Percentiles rank a stretch among this genome's conserved stretches.
Evolutionary conservation across 192 early-diverging fungal species (phyloP).

Genomic region (Allomyces arbusculus): DNA sequence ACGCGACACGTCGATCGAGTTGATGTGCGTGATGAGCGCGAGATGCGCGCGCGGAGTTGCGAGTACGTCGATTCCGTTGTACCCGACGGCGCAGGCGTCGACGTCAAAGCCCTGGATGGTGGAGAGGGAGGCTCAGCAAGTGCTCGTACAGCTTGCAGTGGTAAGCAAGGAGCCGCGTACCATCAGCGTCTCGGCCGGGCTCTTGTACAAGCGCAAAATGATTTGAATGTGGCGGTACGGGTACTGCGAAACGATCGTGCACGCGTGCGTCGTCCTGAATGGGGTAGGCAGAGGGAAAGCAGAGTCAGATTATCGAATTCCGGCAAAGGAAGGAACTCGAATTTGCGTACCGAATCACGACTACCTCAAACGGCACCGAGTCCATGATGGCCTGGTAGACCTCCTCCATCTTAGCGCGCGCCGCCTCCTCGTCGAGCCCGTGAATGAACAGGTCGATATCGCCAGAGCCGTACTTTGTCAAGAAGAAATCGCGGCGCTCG

Average conservation of each 20-base stretch:
- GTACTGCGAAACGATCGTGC: conserved; percentile 12
- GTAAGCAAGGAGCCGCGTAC: too few relatives aligned
- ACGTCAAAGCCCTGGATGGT: conserved; percentile 9
- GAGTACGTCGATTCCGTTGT: conserved; percentile 9
- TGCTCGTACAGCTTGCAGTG: too few relatives aligned
- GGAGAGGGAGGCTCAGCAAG: too few relatives aligned
- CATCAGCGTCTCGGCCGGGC: conserved; percentile 10
- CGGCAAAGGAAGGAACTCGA: too few relatives aligned
- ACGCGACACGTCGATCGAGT: conserved; percentile 10
- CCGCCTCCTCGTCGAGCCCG: conserved; percentile 10
- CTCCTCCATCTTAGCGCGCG: conserved; percentile 10
- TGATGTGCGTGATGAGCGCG: conserved; percentile 8
- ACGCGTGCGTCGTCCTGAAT: conserved; percentile 7
- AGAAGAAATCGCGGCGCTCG: conserved; percentile 8
- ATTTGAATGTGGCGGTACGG: conserved; percentile 13
- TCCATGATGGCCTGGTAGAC: conserved; percentile 5
- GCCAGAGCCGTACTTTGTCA: conserved; percentile 4
- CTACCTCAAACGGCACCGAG: conserved; percentile 7
- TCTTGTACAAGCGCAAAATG: conserved; percentile 12
- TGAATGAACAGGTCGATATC: conserved; percentile 15
- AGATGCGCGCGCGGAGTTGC: conserved; percentile 7
- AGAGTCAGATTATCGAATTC: too few relatives aligned
- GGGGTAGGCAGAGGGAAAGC: background rate
- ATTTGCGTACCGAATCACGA: background rate
- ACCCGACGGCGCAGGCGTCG: conserved; percentile 10